Percentiles rank a stretch among this genome's conserved stretches.
Evolutionary conservation across 2,329 filamentous ascomycete genomes (phyloP).

Genomic region (Neocatenulostroma microsporum): DNA sequence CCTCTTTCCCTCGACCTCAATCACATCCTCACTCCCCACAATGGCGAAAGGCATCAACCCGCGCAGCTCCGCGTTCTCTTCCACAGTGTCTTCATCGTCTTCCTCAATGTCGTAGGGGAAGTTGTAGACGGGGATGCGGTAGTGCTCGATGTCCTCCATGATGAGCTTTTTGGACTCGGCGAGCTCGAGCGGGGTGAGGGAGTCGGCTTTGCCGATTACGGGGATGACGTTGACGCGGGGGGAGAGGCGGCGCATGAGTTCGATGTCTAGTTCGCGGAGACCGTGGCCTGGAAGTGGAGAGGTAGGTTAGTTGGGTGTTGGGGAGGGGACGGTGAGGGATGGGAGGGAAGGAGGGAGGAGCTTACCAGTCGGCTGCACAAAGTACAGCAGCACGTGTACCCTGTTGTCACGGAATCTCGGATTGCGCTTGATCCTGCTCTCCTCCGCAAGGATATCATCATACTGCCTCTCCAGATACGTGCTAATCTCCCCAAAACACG

Average conservation of each 20-base stretch:
- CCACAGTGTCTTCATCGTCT: conserved; percentile 97
- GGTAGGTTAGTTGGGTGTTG: background rate
- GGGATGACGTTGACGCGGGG: conserved; percentile 98
- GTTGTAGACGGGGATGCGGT: conserved; percentile 99
- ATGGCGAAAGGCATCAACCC: conserved; percentile 99
- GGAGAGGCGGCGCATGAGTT: conserved; percentile 98
- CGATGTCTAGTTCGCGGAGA: conserved; percentile 96
- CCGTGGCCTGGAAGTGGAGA: conserved; percentile 39
- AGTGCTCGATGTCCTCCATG: conserved; percentile 99
- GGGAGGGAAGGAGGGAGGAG: conserved; percentile 27
- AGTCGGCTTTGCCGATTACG: conserved; percentile 97
- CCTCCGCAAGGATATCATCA: conserved; percentile 97
- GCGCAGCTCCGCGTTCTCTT: conserved; percentile 96
- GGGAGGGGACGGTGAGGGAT: background rate
- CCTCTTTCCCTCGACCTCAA: conserved; percentile 48
- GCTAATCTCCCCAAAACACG: conserved; percentile 92
- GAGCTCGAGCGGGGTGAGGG: conserved; percentile 88
- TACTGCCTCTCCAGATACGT: conserved; percentile 99
- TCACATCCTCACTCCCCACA: conserved; percentile 89
- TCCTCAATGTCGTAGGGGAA: conserved; percentile 99
- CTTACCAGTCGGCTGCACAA: conserved; percentile 88
- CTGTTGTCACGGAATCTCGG: conserved; percentile 98
- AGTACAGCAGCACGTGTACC: conserved; percentile 96
- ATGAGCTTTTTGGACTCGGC: conserved; percentile 99
- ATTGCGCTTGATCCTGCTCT: conserved; percentile 99